A percentile compares a stretch with the other conserved stretches of the same genome.
phyloP scores from a whole-genome alignment of 202 grass and related monocot genomes.

The Setaria italica region DNA sequence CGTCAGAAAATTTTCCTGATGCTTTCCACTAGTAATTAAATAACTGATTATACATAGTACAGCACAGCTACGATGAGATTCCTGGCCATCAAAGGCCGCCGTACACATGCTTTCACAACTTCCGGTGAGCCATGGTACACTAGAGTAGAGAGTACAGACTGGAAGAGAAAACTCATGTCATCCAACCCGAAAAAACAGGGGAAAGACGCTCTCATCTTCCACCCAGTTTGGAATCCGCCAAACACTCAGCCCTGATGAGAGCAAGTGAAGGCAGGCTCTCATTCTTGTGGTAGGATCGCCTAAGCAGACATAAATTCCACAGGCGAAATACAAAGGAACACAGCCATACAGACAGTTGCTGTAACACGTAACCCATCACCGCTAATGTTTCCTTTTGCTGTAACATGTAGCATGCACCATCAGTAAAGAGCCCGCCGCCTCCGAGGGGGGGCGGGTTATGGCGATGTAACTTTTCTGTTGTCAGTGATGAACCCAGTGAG shows the following conservation, averaged over 20 bases:
- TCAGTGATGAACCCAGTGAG: conserved; percentile 36
- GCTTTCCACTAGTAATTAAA: conserved; percentile 51
- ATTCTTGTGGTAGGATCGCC: not conserved
- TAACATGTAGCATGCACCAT: conserved; percentile 42
- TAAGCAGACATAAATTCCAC: conserved; percentile 29
- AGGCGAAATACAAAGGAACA: conserved; percentile 52
- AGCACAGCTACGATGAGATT: conserved; percentile 41
- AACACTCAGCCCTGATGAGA: conserved; percentile 1
- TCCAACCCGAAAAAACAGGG: conserved; percentile 21
- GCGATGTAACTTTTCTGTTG: conserved; percentile 36
- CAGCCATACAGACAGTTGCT: conserved; percentile 43
- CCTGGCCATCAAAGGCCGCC: not conserved
- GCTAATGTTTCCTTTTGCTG: conserved; percentile 36
- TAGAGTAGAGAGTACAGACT: not conserved
- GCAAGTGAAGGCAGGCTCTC: conserved; percentile 23
- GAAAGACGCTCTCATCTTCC: conserved; percentile 17
- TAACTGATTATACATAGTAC: conserved; percentile 47
- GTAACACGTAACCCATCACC: conserved; percentile 49
- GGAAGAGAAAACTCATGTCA: not conserved
- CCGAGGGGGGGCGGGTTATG: conserved; percentile 6
- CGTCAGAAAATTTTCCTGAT: conserved; percentile 31
- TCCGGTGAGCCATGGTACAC: conserved; percentile 36
- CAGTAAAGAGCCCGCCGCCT: conserved; percentile 36
- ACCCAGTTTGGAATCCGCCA: conserved; percentile 30
- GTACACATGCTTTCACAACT: conserved; percentile 45